These are phyloP conservation scores for Nicotiana rustica DNA, from an alignment of 305 asterid species.

Conservation along the genomic window DNA sequence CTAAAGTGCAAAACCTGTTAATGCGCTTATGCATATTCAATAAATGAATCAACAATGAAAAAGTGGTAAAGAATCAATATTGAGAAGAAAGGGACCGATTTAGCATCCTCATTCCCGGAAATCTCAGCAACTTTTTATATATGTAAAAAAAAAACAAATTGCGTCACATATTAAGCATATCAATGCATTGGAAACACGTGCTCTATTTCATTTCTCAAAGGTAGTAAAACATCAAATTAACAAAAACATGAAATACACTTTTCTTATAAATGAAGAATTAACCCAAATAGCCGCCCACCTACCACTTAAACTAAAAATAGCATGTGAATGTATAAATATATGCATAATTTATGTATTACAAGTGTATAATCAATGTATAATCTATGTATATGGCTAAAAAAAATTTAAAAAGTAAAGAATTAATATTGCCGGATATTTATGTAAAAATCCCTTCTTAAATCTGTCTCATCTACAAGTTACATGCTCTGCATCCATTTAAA, in stretches of 20 bases:
- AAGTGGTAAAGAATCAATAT: constrained; percentile 4
- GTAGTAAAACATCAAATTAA: constrained; percentile 6
- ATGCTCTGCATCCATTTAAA: constrained; percentile 14
- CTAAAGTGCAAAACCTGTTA: neutral
- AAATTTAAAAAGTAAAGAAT: too few species aligned
- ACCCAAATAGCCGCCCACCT: too few species aligned
- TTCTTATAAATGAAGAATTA: neutral
- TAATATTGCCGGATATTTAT: too few species aligned
- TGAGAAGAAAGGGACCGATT: neutral
- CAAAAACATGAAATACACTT: neutral
- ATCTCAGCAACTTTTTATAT: neutral
- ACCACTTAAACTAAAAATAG: too few species aligned
- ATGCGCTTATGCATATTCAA: neutral
- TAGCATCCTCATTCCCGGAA: neutral
- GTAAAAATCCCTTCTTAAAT: neutral
- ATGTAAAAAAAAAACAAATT: neutral
- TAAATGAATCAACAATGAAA: neutral
- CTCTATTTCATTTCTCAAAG: constrained; percentile 15
- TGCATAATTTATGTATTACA: too few species aligned
- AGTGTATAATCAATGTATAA: too few species aligned
- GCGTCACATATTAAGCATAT: neutral
- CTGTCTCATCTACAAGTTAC: neutral
- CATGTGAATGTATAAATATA: too few species aligned
- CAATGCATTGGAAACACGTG: neutral
- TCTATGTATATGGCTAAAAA: too few species aligned